Evolutionary conservation across 208 protist species (phyloP), one percentile per base, ranked within the genome.

Genomic region (Vickermania ingenoplastis): DNA sequence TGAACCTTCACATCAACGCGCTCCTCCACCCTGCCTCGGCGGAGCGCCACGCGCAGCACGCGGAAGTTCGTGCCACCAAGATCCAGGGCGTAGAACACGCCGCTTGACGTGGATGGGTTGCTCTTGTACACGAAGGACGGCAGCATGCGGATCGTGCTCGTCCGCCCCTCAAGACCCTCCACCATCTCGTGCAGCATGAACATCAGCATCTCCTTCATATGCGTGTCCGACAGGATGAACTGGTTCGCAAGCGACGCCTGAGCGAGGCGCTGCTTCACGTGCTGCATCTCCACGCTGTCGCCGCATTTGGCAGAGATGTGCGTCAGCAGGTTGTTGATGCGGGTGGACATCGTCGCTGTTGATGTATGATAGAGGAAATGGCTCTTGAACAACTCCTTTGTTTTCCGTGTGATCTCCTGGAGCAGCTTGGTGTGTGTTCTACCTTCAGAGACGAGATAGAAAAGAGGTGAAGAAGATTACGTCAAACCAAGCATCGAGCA

Each of bases 21-120:
- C n/a, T n/a, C n/a, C n/a, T n/a, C n/a, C n/a, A n/a, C n/a, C n/a
- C n/a, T n/a, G n/a, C n/a, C n/a, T n/a, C n/a, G n/a, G n/a, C n/a
- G n/a, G n/a, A n/a, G n/a, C n/a, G n/a, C n/a, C n/a, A n/a, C n/a
- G n/a, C 80, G 75, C 52, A 95, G 59, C 55, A 95, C 86, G 26
- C 86, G 81, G 69, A 94, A 92, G 75, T 96, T 95, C 60, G 83
- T 91, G 61, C 91, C 91, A 41, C 91, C 91, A 31, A 96, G 81
- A 69, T 96, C 91, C 24, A 96, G 79, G 30, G 91, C 91, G 71
- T 89, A 86, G 76, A 79, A 95, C 53, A 77, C 67, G 31, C 91
- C 91, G 13, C 68, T 80, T 30, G 81, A 74, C 61, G 59, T 61
- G 50, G 31, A 60, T 22, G 79, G 71, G 56, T 86, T 58, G 55